These are phyloP conservation scores for Malassezia globosa DNA, from an alignment of 1,284 basidiomycete genomes.

Conservation along the genomic window DNA sequence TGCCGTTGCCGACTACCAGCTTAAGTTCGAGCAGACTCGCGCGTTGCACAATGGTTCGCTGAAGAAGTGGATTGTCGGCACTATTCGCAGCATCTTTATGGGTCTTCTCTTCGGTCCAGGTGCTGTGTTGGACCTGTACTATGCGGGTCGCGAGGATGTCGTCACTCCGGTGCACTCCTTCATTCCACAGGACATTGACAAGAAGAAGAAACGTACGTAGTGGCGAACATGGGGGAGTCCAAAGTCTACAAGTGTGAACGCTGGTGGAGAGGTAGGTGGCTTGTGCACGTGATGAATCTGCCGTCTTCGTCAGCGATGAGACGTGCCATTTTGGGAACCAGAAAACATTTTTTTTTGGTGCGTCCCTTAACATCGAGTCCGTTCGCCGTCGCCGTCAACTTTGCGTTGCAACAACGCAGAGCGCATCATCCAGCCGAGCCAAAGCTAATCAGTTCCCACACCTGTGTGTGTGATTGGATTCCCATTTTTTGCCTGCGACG, in stretches of 20 bases:
- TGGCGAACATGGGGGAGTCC: no score
- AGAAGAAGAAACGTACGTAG: no score
- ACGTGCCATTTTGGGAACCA: no score
- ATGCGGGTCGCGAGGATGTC: constrained; percentile 14
- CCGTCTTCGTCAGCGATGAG: no score
- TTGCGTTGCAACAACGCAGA: no score
- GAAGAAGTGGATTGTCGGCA: background rate
- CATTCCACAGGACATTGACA: background rate
- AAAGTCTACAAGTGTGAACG: background rate
- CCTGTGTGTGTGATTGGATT: background rate
- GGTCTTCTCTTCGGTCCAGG: constrained; percentile 13
- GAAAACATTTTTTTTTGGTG: no score
- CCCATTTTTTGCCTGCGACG: background rate
- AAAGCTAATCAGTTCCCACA: no score
- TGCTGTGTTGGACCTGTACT: constrained; percentile 10
- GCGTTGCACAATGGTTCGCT: background rate
- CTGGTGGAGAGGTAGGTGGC: background rate
- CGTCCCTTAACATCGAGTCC: no score
- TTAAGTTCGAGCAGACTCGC: background rate
- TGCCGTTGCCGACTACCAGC: constrained; percentile 11
- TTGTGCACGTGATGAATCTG: no score
- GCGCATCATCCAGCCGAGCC: no score
- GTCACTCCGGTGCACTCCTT: constrained; percentile 5
- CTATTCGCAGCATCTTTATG: background rate
- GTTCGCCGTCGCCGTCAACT: no score